Evolutionary conservation across 805 yeast genomes (phyloP), one percentile per base, ranked within the genome.

Genomic region (Pichia insulana): DNA sequence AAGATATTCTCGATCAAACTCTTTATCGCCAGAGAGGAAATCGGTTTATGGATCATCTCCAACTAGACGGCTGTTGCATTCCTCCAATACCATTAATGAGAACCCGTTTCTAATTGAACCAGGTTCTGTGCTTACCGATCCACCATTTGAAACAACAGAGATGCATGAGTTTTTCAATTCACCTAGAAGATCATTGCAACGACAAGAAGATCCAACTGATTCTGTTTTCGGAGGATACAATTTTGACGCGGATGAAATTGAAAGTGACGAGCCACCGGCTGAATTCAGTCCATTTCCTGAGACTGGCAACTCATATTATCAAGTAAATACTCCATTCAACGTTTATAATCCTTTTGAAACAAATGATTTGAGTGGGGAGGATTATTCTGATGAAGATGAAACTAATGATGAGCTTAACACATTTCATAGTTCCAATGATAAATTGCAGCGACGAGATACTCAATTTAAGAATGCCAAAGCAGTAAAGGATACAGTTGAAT

Each of bases 241-340:
- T 17, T 46, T 46, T 36, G 57, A 52, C 31, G 59, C 54, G 4
- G 58, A 53, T 35, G 48, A 47, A 22, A 26, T 41, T 2, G 45
- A 51, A 16, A 57, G 51, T 3, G 56, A 49, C 16, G 47, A 49
- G 1, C 55, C 50, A 12, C 41, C 50, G n/a, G n/a, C n/a, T 13
- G 53, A 54, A n/a, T 63, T 63, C 48, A 58, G 54, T 2, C 66
- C 67, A 12, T 63, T 62, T 39, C 68, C 67, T 2, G 54, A 49
- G 7, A 45, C 57, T 18, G 52, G 54, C 11, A 60, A 60, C 39
- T 58, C 65, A 2, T 63, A 53, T 44, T 61, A 61, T 36, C 65
- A 63, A 10, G 40, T 62, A 18, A 61, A 62, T 33, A 51, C 59
- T 4, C 57, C 56, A 13, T 49, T 47, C 15, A 51, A 54, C 38